Conservation (phyloP, 176 grass and related monocot genomes). For the Oryza glumipatula region DNA sequence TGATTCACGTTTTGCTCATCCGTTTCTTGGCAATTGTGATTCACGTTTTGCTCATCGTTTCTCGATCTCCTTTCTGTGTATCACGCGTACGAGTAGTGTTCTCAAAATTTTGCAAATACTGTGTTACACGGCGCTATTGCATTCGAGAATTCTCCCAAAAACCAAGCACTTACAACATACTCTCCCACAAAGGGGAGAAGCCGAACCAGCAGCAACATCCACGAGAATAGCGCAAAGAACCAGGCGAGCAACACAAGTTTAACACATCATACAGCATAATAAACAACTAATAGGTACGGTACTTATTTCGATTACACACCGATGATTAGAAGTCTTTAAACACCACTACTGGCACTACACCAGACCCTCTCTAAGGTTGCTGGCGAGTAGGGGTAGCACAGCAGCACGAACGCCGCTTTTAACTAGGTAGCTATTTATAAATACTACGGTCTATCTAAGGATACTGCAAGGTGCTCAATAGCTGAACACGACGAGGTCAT, state of each 20-base stretch:
- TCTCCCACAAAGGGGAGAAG: no score
- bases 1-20: not conserved
- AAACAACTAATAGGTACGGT: not conserved
- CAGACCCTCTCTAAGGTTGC: not conserved
- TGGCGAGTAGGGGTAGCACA: slow-evolving; percentile 2
- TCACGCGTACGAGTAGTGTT: not conserved
- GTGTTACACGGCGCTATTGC: no score
- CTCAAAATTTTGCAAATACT: no score
- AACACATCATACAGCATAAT: no score
- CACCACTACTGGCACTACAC: no score
- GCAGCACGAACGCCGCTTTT: slow-evolving; percentile 5
- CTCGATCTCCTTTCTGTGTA: not conserved
- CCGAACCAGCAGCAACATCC: not conserved
- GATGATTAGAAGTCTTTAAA: not conserved
- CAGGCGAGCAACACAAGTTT: not conserved
- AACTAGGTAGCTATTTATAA: not conserved
- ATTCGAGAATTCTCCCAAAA: no score
- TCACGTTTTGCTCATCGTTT: not conserved
- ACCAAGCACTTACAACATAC: no score
- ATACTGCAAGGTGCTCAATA: slow-evolving; percentile 3
- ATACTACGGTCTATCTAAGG: slow-evolving; percentile 19
- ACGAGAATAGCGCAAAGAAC: not conserved
- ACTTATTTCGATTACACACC: not conserved
- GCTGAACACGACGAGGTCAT: not conserved
- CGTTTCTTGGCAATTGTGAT: not conserved